Conservation (phyloP, 306 rosid genomes). For the Dryas alaskensis region DNA sequence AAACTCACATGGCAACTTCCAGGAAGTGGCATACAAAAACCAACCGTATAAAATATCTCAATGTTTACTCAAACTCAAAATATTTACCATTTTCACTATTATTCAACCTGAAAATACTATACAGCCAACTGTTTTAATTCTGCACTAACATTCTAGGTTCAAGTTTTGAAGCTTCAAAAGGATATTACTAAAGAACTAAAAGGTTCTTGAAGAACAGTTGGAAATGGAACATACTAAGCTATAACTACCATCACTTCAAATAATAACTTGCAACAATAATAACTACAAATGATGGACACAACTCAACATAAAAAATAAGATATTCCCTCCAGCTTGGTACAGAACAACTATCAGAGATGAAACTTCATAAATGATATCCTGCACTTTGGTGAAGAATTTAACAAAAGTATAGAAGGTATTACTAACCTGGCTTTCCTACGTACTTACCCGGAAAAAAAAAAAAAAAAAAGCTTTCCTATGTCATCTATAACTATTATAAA, state of each 20-base stretch:
- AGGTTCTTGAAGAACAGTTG: not conserved
- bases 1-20: not conserved
- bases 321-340: not conserved
- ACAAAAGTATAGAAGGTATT: not conserved
- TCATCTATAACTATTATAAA: too few species aligned
- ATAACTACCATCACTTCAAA: not conserved
- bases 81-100: not conserved
- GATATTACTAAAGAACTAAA: not conserved
- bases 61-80: not conserved
- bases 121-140: not conserved
- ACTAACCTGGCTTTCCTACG: not conserved
- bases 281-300: not conserved
- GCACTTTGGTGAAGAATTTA: not conserved
- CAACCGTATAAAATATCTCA: not conserved
- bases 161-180: not conserved
- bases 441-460: too few species aligned
- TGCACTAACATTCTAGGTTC: not conserved
- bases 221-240: not conserved
- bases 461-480: too few species aligned
- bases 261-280: not conserved
- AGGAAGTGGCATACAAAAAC: conserved; percentile 6
- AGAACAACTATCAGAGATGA: not conserved
- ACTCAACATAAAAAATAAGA: not conserved
- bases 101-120: not conserved
- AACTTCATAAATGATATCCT: not conserved